Evolutionary conservation across 2,329 filamentous ascomycete species (phyloP), one percentile per base, ranked within the genome.

Genomic region (Hymenotorrendiella dingleyae): DNA sequence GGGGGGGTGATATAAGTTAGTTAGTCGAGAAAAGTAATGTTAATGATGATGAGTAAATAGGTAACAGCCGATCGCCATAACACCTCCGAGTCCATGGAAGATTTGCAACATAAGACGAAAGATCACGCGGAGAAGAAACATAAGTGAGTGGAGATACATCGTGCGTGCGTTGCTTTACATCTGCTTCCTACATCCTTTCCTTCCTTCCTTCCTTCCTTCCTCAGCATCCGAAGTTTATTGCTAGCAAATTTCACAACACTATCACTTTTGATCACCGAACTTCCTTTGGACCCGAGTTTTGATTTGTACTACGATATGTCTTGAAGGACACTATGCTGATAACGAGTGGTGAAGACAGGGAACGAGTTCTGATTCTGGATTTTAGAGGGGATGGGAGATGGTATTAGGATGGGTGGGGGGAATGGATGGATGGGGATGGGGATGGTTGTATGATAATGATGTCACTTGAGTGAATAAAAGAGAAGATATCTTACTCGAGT

Each of bases 41-140:
- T 20, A 21, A 35, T 6, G 27, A 22, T 32, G 20, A n/a, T 19
- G 9, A 3, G 3, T 26, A 26, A 4, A 49, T 40, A 60, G 51
- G 44, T 56, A 29, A 40, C 42, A 26, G 55, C 55, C 17, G 59
- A 57, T 30, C 50, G 53, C 16, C 35, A 52, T 24, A 33, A 33
- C 6, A 32, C 48, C 14, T 37, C 37, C 12, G 45, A 42, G 21
- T 57, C 47, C 63, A 66, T 64, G 65, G 68, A 84, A 80, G 29
- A 84, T 84, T 61, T 76, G 76, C 46, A 64, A 62, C 44, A 82
- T 59, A 68, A 72, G 61, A 82, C 79, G 21, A 78, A 78, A 66
- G 56, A 62, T 47, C 54, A 68, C 36, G 70, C 74, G 40, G 66
- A 75, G 60, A 42, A 47, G 32, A 46, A 42, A 35, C 43, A 57